Evolutionary conservation across 768 basidiomycete species (phyloP).

Genomic region (Suillus subluteus): DNA sequence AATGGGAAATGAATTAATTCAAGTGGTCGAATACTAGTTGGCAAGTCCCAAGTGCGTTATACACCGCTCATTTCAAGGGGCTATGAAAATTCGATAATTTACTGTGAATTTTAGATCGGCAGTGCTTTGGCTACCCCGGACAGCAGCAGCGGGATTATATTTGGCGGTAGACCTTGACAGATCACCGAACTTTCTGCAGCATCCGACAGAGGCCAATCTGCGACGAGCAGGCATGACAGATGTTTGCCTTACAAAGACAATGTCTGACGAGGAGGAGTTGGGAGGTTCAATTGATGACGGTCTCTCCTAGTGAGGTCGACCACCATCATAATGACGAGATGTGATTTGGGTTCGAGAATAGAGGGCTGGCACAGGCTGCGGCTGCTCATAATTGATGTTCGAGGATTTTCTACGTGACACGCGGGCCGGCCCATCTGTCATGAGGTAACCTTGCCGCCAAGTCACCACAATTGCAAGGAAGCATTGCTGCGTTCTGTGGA

Average conservation of each 20-base stretch:
- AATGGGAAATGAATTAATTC: not conserved
- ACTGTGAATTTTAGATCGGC: not conserved
- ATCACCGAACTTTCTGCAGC: not conserved
- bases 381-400: not conserved
- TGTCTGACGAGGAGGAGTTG: no score
- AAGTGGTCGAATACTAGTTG: not conserved
- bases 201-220: conserved; percentile 10
- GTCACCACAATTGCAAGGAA: no score
- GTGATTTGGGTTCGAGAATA: not conserved
- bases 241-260: not conserved
- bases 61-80: not conserved
- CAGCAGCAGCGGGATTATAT: not conserved
- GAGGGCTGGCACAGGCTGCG: not conserved
- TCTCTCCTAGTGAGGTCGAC: not conserved
- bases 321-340: not conserved
- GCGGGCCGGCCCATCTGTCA: no score
- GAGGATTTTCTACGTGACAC: no score
- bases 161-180: not conserved
- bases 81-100: not conserved
- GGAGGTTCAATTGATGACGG: not conserved
- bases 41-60: not conserved
- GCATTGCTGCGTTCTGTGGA: no score
- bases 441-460: no score
- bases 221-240: conserved; percentile 10
- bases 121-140: not conserved